Conservation (phyloP, 106 monocot species). For the Vanilla planifolia region DNA sequence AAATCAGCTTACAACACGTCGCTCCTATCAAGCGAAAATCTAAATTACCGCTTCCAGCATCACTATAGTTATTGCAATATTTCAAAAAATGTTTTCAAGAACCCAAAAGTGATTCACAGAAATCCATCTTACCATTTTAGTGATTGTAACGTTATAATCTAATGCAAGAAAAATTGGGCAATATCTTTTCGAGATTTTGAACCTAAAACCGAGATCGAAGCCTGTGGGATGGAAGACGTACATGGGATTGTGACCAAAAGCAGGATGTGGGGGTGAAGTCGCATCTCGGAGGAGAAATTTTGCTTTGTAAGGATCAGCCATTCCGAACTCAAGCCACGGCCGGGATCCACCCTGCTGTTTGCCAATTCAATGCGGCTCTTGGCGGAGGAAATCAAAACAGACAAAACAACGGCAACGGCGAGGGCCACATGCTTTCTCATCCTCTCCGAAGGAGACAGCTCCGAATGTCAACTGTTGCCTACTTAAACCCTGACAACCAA, state of each 20-base stretch:
- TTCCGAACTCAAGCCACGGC: conserved; percentile 12
- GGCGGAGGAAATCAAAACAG: neutral
- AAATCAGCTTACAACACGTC: too few species aligned
- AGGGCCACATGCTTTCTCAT: neutral
- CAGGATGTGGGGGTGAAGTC: conserved; percentile 56
- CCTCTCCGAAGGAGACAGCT: too few species aligned
- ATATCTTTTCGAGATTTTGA: neutral
- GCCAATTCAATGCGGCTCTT: neutral
- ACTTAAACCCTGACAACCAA: too few species aligned
- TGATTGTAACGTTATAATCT: too few species aligned
- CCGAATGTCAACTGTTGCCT: too few species aligned
- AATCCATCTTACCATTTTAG: too few species aligned
- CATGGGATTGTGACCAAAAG: conserved; percentile 84
- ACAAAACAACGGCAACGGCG: neutral
- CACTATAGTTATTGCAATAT: too few species aligned
- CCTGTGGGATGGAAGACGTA: conserved; percentile 20
- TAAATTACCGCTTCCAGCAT: too few species aligned
- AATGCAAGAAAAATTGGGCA: neutral
- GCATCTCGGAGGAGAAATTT: conserved; percentile 89
- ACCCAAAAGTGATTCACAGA: too few species aligned
- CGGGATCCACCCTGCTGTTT: neutral
- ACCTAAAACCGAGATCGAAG: neutral
- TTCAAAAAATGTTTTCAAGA: too few species aligned
- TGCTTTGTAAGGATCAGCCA: conserved; percentile 65
- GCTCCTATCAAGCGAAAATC: too few species aligned